These are phyloP conservation scores for Pholiota molesta DNA, from an alignment of 768 basidiomycete genomes.

Conservation along the genomic window DNA sequence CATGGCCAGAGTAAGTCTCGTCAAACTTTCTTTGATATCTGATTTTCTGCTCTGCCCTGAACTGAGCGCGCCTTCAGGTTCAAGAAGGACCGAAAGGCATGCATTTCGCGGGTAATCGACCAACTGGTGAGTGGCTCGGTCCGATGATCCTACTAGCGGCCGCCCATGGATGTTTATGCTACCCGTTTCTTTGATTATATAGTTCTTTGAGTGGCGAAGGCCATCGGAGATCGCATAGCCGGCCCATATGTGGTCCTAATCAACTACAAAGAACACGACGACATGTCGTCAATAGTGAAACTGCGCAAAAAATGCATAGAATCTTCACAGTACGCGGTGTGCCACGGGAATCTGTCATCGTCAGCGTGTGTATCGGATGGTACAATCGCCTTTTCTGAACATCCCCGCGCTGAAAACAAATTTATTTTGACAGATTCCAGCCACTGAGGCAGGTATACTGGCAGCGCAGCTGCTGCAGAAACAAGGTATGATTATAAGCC, in stretches of 20 bases:
- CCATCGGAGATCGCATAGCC: conserved; percentile 43
- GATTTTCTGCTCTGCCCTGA: neutral
- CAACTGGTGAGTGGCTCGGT: conserved; percentile 31
- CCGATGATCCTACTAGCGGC: conserved; percentile 9
- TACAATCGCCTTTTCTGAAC: conserved; percentile 6
- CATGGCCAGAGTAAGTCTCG: conserved; percentile 11
- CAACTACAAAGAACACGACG: conserved; percentile 47
- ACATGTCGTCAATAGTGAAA: conserved; percentile 41
- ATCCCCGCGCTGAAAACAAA: conserved; percentile 1
- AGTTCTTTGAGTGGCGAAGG: conserved; percentile 57
- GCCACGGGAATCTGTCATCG: conserved; percentile 41
- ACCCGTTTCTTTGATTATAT: conserved; percentile 10
- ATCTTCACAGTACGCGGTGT: conserved; percentile 45
- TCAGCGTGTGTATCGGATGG: conserved; percentile 45
- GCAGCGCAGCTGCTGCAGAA: conserved; percentile 46
- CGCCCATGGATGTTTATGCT: conserved; percentile 2
- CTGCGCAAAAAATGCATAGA: conserved; percentile 42
- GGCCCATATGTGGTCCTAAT: conserved; percentile 56
- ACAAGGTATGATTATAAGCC: conserved; percentile 49
- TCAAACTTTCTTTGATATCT: neutral
- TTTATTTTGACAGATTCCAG: conserved; percentile 48
- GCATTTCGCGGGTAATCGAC: conserved; percentile 23
- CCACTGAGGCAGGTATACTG: conserved; percentile 54
- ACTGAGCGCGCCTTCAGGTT: neutral
- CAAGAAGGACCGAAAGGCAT: neutral